Evolutionary conservation across 768 basidiomycete species (phyloP).

Genomic region (Vishniacozyma victoriae): DNA sequence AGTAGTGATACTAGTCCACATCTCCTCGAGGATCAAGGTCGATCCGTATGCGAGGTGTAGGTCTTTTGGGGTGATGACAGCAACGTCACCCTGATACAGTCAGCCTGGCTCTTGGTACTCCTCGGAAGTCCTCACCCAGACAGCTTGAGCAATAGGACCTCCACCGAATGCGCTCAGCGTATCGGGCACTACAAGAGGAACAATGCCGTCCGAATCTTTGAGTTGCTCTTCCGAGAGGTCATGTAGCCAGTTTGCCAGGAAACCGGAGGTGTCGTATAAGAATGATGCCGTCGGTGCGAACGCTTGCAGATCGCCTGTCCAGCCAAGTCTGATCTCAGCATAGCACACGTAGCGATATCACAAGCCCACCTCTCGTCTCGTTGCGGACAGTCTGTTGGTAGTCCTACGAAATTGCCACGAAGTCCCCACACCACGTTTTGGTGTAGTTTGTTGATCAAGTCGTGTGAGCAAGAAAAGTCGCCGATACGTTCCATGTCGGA

Average conservation of each 20-base stretch:
- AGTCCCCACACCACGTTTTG: constrained; percentile 25
- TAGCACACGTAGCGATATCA: not conserved
- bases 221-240: constrained; percentile 27
- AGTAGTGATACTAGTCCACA: constrained; percentile 21
- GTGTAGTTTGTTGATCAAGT: constrained; percentile 22
- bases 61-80: constrained; percentile 21
- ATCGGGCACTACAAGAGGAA: constrained; percentile 26
- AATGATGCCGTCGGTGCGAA: constrained; percentile 28
- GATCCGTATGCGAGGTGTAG: constrained; percentile 21
- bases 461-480: constrained; percentile 14
- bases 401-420: constrained; percentile 19
- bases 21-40: constrained; percentile 8
- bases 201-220: constrained; percentile 7
- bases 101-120: too few relatives aligned
- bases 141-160: constrained; percentile 5
- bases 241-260: constrained; percentile 26
- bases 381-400: constrained; percentile 39
- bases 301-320: constrained; percentile 35
- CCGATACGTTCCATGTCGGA: constrained; percentile 24
- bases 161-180: constrained; percentile 3
- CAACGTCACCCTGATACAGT: constrained; percentile 35
- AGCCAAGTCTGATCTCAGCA: constrained; percentile 17
- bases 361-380: constrained; percentile 24
- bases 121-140: constrained; percentile 12
- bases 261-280: constrained; percentile 23